Conservation (phyloP, 495 filamentous ascomycete species). For the Paragyromitra xinjiangensis region DNA sequence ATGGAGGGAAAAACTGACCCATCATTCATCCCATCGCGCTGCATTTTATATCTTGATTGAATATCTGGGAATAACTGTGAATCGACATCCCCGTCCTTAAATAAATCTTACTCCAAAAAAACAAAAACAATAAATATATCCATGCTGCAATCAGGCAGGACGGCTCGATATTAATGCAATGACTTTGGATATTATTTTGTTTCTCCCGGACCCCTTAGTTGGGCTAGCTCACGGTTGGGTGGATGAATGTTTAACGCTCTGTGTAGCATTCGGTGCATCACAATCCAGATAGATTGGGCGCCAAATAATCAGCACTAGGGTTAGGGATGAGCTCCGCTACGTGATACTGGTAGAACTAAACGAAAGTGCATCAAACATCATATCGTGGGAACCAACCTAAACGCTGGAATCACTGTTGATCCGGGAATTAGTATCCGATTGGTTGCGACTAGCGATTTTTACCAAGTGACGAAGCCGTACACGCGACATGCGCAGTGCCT, state of each 20-base stretch:
- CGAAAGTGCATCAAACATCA: no score
- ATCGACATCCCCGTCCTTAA: slow-evolving; percentile 3
- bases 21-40: slow-evolving; percentile 23
- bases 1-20: slow-evolving; percentile 26
- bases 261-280: slow-evolving; percentile 3
- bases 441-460: no score
- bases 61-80: slow-evolving; percentile 17
- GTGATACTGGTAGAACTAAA: neutral
- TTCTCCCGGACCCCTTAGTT: neutral
- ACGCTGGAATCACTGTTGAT: no score
- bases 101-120: neutral
- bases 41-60: slow-evolving; percentile 18
- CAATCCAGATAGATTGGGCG: slow-evolving; percentile 27
- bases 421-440: no score
- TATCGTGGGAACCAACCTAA: no score
- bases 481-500: no score
- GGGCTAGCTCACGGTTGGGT: slow-evolving; percentile 7
- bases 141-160: neutral
- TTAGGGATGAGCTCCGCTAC: neutral
- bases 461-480: no score
- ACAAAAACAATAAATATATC: slow-evolving; percentile 1
- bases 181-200: slow-evolving; percentile 7
- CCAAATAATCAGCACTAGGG: neutral
- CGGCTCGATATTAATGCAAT: slow-evolving; percentile 14
- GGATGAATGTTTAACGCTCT: slow-evolving; percentile 25